Percentiles rank a stretch among this genome's conserved stretches.
Evolutionary conservation across 768 basidiomycete species (phyloP).

Genomic region (Hypsizygus marmoreus): DNA sequence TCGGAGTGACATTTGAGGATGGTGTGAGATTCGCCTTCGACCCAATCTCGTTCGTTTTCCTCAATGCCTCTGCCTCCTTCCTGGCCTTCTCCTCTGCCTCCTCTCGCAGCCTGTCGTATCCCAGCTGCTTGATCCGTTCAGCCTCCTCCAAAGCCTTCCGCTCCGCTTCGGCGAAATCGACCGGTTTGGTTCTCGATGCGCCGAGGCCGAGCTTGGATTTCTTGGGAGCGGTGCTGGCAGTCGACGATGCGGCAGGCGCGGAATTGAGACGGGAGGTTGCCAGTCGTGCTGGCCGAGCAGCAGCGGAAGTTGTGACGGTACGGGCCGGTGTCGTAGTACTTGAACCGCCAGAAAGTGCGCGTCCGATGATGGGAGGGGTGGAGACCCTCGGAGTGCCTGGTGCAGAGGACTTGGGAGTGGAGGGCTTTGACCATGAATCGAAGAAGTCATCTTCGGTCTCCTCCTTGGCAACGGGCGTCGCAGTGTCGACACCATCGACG

Average conservation of each 20-base stretch:
- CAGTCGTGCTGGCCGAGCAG: slow-evolving; percentile 49
- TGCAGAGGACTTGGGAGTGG: slow-evolving; percentile 54
- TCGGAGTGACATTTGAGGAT: slow-evolving; percentile 14
- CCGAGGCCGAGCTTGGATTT: slow-evolving; percentile 82
- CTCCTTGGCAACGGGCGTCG: slow-evolving; percentile 38
- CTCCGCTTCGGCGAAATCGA: slow-evolving; percentile 96
- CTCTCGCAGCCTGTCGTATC: slow-evolving; percentile 85
- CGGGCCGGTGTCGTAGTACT: slow-evolving; percentile 46
- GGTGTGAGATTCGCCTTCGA: slow-evolving; percentile 30
- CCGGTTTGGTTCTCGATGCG: slow-evolving; percentile 82
- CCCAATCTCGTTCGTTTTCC: slow-evolving; percentile 39
- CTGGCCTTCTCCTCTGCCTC: slow-evolving; percentile 78
- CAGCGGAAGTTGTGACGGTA: slow-evolving; percentile 65
- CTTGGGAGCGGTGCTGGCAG: slow-evolving; percentile 40
- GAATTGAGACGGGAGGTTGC: slow-evolving; percentile 43
- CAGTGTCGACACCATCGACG: slow-evolving; percentile 76
- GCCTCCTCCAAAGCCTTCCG: slow-evolving; percentile 89
- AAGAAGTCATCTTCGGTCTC: slow-evolving; percentile 91
- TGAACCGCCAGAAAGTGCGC: slow-evolving; percentile 32
- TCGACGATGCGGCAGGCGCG: slow-evolving; percentile 27
- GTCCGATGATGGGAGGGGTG: slow-evolving; percentile 62
- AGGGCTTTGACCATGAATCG: slow-evolving; percentile 92
- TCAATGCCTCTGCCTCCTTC: slow-evolving; percentile 58
- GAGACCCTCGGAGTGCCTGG: slow-evolving; percentile 52
- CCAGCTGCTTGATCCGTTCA: slow-evolving; percentile 87